These are phyloP conservation scores for Calonectria hongkongensis DNA, from an alignment of 2,329 filamentous ascomycete species.

Conservation along the genomic window DNA sequence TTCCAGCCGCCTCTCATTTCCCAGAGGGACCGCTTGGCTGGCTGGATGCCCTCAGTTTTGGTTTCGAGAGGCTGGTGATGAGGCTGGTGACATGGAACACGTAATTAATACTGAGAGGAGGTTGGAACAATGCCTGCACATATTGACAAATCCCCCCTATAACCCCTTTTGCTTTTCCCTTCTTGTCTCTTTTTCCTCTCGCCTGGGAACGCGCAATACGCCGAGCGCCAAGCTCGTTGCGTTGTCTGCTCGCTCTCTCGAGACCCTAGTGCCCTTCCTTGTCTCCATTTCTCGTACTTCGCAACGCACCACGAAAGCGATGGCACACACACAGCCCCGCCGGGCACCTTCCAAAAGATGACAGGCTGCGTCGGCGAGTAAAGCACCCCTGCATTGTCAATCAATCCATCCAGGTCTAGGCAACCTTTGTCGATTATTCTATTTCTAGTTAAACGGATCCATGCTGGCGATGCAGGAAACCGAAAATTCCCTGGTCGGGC, in stretches of 20 bases:
- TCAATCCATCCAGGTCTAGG: neutral
- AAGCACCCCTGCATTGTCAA: no score
- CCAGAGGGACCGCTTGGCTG: neutral
- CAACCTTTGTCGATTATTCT: constrained; percentile 7
- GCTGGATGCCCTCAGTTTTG: constrained; percentile 15
- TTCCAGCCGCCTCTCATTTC: constrained; percentile 30
- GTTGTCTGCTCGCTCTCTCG: neutral
- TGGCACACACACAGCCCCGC: constrained; percentile 16
- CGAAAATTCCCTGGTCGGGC: constrained; percentile 3
- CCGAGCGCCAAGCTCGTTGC: neutral
- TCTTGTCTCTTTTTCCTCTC: neutral
- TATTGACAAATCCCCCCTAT: constrained; percentile 20
- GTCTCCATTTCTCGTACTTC: constrained; percentile 23
- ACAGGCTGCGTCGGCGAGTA: neutral
- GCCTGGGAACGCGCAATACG: neutral
- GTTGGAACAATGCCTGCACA: constrained; percentile 32
- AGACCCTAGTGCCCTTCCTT: neutral
- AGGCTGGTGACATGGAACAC: constrained; percentile 29
- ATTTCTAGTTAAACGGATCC: constrained; percentile 5
- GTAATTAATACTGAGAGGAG: constrained; percentile 22
- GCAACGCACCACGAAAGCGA: constrained; percentile 18
- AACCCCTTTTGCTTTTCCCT: constrained; percentile 8
- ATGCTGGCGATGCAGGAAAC: neutral
- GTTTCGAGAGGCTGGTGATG: constrained; percentile 32
- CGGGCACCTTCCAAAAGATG: constrained; percentile 24